Percentiles rank a stretch among this genome's conserved stretches.
phyloP scores from a whole-genome alignment of 768 basidiomycete genomes.

The Krasilnikovozyma curviuscula region DNA sequence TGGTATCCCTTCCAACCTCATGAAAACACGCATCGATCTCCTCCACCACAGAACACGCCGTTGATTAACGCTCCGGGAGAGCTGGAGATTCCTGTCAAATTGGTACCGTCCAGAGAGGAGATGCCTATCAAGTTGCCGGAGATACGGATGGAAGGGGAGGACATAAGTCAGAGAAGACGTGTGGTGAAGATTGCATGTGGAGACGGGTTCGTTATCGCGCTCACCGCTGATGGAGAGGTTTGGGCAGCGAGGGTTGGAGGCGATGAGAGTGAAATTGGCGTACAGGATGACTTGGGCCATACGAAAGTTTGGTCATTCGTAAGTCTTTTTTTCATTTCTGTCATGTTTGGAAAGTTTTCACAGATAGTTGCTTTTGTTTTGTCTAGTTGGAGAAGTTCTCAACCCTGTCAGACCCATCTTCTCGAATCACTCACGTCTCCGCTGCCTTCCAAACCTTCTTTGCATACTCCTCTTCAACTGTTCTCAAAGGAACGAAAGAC shows the following conservation, averaged over 20 bases:
- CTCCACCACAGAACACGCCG: constrained; percentile 38
- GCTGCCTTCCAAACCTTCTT: constrained; percentile 66
- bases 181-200: constrained; percentile 50
- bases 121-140: constrained; percentile 23
- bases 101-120: constrained; percentile 29
- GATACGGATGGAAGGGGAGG: constrained; percentile 1
- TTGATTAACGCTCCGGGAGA: constrained; percentile 24
- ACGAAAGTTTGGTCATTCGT: constrained; percentile 44
- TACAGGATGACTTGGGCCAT: neutral
- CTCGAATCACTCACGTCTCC: constrained; percentile 41
- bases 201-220: constrained; percentile 56
- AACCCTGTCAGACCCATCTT: too few relatives aligned
- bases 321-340: constrained; percentile 20
- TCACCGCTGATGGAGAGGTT: constrained; percentile 33
- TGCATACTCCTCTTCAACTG: constrained; percentile 40
- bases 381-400: constrained; percentile 16
- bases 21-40: constrained; percentile 32
- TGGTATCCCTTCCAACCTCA: constrained; percentile 37
- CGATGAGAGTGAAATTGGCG: too few relatives aligned
- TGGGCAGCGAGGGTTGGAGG: constrained; percentile 16
- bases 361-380: neutral
- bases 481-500: constrained; percentile 40
- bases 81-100: too few relatives aligned
- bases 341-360: constrained; percentile 6
- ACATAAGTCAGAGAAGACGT: constrained; percentile 11